Conservation (phyloP, 805 yeast species). For the Metschnikowia lunata region DNA sequence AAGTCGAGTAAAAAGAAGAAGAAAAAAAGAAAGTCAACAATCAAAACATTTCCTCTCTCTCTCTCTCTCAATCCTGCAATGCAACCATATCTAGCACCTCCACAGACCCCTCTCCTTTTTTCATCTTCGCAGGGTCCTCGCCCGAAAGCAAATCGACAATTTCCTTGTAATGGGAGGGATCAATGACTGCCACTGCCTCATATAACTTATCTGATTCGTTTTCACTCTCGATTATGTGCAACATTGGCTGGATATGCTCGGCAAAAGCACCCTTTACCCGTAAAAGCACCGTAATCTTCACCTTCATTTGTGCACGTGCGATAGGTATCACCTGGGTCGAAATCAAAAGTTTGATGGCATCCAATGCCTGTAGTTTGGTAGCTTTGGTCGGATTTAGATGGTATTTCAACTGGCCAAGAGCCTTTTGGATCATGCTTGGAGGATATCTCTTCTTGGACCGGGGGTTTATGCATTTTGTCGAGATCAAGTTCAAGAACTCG, state of each 20-base stretch:
- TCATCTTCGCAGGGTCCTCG: conserved; percentile 36
- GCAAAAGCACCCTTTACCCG: conserved; percentile 43
- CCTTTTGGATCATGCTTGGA: conserved; percentile 89
- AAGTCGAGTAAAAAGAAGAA: too few relatives aligned
- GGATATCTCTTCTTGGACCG: conserved; percentile 86
- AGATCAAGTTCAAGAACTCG: conserved; percentile 76
- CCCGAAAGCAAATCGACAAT: conserved; percentile 58
- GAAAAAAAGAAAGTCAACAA: too few relatives aligned
- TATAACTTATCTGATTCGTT: conserved; percentile 37
- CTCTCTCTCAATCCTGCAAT: conserved; percentile 42
- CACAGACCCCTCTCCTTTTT: conserved; percentile 55
- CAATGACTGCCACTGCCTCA: conserved; percentile 60
- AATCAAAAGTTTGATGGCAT: conserved; percentile 76
- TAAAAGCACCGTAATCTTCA: conserved; percentile 55
- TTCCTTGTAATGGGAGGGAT: conserved; percentile 77
- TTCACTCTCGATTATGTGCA: conserved; percentile 39
- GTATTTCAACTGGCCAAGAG: conserved; percentile 70
- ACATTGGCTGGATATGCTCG: conserved; percentile 29
- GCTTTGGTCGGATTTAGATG: conserved; percentile 69
- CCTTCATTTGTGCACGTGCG: conserved; percentile 90
- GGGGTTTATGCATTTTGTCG: conserved; percentile 91
- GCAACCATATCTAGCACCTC: conserved; percentile 91
- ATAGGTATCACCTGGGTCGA: conserved; percentile 84
- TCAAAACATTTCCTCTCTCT: too few relatives aligned
- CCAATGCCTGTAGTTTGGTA: conserved; percentile 86